Base-by-base conservation (phyloP, 2,329 filamentous ascomycete genomes). In the Aureobasidium melanogenum region DNA sequence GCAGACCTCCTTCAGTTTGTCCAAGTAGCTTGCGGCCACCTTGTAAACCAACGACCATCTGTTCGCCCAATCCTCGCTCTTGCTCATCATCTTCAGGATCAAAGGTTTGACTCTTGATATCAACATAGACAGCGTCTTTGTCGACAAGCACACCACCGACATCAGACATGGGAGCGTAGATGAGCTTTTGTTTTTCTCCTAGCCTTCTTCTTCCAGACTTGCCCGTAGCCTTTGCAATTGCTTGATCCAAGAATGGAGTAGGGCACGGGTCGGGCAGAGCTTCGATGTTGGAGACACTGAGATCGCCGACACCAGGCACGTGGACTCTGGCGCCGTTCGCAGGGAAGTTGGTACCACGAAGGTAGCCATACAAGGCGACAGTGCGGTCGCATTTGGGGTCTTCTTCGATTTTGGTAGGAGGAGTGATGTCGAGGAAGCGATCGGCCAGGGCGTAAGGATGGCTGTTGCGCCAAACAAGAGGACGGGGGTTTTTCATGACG, bases 81-180 rank as follows among this genome's bases (percentile, higher is more conserved):
- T 82, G 82, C 12, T 84, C 77, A 15, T 80, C 79, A 5, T 82
- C 82, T 1, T 76, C 82, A 12, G 89, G 85, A 64, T 85, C 78
- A 66, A 99, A 97, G 4, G 84, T 95, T 30, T 81, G 79, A 15
- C 83, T 84, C 71, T 86, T 88, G 46, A 88, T 76, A 69, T 88
- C 84, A 64, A 88, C 97, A 77, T 96, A 99, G 39, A 99, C 92
- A 8, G 93, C 92, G 75, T 99, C 94, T 64, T 96, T 96, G 67
- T 99, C 94, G 56, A 99, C 93, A 71, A 97, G 86, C 14, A 99
- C 84, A 69, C 94, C 94, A 66, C 92, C 95, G 36, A 96, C 91
- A 75, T 99, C 94, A 28, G 92, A 96, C 93, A 99, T 97, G 36
- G 94, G 95, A 2, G 94, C 95, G 74, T 97, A 95, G 5, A 99